phyloP scores from a whole-genome alignment of 768 basidiomycete genomes.

The Suillus lakei region DNA sequence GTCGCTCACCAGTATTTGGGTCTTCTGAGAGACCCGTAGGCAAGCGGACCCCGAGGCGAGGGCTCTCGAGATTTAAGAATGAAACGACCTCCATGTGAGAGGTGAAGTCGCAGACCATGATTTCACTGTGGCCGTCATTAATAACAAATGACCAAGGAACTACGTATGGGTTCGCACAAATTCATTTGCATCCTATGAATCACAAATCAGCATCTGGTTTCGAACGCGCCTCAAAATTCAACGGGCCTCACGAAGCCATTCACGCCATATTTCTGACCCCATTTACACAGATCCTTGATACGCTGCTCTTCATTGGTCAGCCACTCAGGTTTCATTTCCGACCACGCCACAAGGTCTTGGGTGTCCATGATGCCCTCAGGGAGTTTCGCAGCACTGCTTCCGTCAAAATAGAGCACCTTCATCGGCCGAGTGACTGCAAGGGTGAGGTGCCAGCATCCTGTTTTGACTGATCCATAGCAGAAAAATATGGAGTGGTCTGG shows the following conservation, averaged over 20 bases:
- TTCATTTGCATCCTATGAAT: slow-evolving; percentile 50
- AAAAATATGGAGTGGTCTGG: slow-evolving; percentile 45
- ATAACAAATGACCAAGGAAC: not conserved
- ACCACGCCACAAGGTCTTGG: slow-evolving; percentile 42
- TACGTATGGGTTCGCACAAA: slow-evolving; percentile 40
- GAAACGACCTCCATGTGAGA: slow-evolving; percentile 44
- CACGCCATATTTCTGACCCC: slow-evolving; percentile 35
- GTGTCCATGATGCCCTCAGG: slow-evolving; percentile 36
- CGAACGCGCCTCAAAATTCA: no score
- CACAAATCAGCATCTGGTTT: not conserved
- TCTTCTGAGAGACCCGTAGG: not conserved
- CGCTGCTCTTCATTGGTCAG: slow-evolving; percentile 26
- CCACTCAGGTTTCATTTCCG: slow-evolving; percentile 24
- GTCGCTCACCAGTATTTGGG: not conserved
- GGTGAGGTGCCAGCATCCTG: slow-evolving; percentile 36
- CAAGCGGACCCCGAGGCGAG: no score
- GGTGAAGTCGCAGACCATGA: slow-evolving; percentile 53
- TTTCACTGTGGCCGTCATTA: slow-evolving; percentile 39
- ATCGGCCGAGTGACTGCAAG: slow-evolving; percentile 30
- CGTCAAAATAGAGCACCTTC: slow-evolving; percentile 37
- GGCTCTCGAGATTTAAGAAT: slow-evolving; percentile 37
- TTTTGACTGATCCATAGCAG: slow-evolving; percentile 17
- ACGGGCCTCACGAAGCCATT: slow-evolving; percentile 39
- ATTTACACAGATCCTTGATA: slow-evolving; percentile 35
- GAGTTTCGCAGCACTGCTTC: slow-evolving; percentile 38